phyloP scores from a whole-genome alignment of 2,329 filamentous ascomycete genomes.

The Fusarium anthophilum region DNA sequence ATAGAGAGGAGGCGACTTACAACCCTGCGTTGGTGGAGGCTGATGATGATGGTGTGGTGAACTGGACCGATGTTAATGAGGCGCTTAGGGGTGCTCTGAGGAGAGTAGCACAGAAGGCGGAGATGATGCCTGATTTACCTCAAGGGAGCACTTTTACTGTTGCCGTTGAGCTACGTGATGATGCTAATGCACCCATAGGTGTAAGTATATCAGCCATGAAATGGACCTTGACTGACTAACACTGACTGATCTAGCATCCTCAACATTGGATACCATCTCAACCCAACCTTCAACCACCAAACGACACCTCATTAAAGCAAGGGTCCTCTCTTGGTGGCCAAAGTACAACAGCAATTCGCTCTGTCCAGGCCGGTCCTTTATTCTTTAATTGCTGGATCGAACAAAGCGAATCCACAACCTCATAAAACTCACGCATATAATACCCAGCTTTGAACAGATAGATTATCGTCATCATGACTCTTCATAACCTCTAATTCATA shows the following conservation, averaged over 20 bases:
- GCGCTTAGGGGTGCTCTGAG: conserved; percentile 75
- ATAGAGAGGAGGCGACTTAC: conserved; percentile 32
- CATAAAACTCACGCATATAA: conserved; percentile 1
- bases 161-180: conserved; percentile 76
- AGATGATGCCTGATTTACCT: conserved; percentile 67
- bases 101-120: conserved; percentile 68
- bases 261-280: conserved; percentile 70
- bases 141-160: conserved; percentile 77
- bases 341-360: conserved; percentile 60
- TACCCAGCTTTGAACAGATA: conserved; percentile 20
- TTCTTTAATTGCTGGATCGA: conserved; percentile 75
- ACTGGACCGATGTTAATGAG: conserved; percentile 73
- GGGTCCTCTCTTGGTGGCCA: conserved; percentile 48
- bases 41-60: conserved; percentile 47
- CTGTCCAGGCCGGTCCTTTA: conserved; percentile 66
- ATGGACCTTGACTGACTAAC: conserved; percentile 19
- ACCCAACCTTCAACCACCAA: conserved; percentile 54
- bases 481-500: conserved; percentile 37
- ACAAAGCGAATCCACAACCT: conserved; percentile 29
- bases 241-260: conserved; percentile 56
- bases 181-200: conserved; percentile 65
- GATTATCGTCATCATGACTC: conserved; percentile 38
- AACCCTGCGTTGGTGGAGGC: conserved; percentile 39
- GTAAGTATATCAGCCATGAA: conserved; percentile 51
- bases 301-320: conserved; percentile 42